These are phyloP conservation scores for Termitomyces sp. DNA, from an alignment of 768 basidiomycete species.

Conservation along the genomic window DNA sequence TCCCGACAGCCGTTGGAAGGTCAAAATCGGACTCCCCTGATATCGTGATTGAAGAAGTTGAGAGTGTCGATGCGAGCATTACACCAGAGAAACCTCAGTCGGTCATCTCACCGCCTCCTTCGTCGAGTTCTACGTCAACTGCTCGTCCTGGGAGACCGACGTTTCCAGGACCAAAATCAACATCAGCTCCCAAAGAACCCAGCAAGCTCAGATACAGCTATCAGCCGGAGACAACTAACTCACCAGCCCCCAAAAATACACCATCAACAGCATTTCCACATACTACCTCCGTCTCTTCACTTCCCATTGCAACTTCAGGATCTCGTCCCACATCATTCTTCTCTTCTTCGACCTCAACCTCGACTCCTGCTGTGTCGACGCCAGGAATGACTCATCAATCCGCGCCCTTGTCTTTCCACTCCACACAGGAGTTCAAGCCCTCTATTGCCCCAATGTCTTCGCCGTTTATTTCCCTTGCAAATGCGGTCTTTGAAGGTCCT, in stretches of 20 bases:
- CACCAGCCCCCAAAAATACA: slow-evolving; percentile 11
- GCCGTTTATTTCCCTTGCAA: background rate
- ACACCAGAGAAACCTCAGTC: slow-evolving; percentile 12
- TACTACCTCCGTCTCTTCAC: background rate
- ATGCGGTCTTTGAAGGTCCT: background rate
- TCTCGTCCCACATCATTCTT: background rate
- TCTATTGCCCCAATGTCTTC: background rate
- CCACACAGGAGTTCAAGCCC: background rate
- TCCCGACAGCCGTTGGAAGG: slow-evolving; percentile 1
- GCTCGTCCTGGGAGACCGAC: slow-evolving; percentile 14
- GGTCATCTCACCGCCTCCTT: background rate
- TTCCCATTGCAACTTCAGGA: background rate
- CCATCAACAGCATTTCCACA: background rate
- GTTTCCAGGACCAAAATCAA: slow-evolving; percentile 38
- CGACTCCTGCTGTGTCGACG: background rate
- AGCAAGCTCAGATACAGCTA: slow-evolving; percentile 75
- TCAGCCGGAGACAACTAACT: slow-evolving; percentile 40
- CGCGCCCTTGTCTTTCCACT: background rate
- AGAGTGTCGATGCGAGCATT: slow-evolving; percentile 21
- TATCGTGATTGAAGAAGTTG: slow-evolving; percentile 27
- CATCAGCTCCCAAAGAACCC: slow-evolving; percentile 62
- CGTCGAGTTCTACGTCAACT: slow-evolving; percentile 8
- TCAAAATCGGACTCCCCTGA: slow-evolving; percentile 11
- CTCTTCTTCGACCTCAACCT: background rate
- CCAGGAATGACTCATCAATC: background rate